A percentile compares a stretch with the other conserved stretches of the same genome.
These are phyloP conservation scores for Mollisiaceae sp. DNA, from an alignment of 2,329 filamentous ascomycete species.

Conservation along the genomic window DNA sequence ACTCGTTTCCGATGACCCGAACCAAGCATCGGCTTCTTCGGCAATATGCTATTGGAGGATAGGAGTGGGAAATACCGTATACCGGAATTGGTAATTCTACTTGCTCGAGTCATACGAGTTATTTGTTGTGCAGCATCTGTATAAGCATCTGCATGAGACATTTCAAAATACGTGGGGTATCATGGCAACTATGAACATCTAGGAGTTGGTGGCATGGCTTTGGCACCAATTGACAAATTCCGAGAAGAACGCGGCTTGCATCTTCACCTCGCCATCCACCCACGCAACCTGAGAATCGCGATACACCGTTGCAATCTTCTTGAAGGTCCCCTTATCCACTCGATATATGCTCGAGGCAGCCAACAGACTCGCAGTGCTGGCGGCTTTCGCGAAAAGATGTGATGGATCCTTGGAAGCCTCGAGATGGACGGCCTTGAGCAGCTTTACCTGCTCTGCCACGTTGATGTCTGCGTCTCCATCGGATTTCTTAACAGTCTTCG, in stretches of 20 bases:
- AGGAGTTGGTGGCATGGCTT: slow-evolving; percentile 46
- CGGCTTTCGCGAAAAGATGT: slow-evolving; percentile 74
- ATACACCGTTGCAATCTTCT: slow-evolving; percentile 67
- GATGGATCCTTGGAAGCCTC: slow-evolving; percentile 68
- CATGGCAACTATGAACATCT: slow-evolving; percentile 1
- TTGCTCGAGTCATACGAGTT: not conserved
- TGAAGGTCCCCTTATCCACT: slow-evolving; percentile 56
- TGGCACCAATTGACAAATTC: slow-evolving; percentile 79
- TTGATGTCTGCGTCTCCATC: slow-evolving; percentile 49
- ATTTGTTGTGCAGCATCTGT: not conserved
- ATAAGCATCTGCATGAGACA: not conserved
- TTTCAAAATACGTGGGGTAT: not conserved
- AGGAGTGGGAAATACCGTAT: not conserved
- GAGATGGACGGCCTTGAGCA: slow-evolving; percentile 71
- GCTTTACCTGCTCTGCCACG: slow-evolving; percentile 47
- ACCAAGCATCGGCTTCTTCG: not conserved
- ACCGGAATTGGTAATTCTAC: not conserved
- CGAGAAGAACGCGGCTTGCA: slow-evolving; percentile 69
- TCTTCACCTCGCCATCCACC: slow-evolving; percentile 60
- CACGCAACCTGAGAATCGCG: slow-evolving; percentile 63
- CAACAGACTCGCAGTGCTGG: slow-evolving; percentile 73
- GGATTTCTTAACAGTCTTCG: slow-evolving; percentile 59
- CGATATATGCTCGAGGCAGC: slow-evolving; percentile 66
- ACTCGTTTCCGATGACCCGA: not conserved
- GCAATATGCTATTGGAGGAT: not conserved